A percentile compares a stretch with the other conserved stretches of the same genome.
phyloP scores from a whole-genome alignment of 768 basidiomycete species.

The Boletus reticulatus region DNA sequence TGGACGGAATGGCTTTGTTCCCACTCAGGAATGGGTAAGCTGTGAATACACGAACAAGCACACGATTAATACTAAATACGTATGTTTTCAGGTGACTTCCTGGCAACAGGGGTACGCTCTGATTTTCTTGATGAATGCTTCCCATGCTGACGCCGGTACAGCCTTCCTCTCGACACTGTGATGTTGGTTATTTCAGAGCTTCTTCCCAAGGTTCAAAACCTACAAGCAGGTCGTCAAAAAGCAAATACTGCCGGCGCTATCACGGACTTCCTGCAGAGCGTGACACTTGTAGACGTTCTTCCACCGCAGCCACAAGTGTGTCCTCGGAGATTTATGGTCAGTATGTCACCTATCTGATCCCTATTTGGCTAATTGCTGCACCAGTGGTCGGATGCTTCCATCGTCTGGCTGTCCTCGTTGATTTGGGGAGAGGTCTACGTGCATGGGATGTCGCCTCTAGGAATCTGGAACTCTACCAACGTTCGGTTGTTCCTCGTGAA shows the following conservation, averaged over 20 bases:
- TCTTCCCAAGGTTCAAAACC: constrained; percentile 77
- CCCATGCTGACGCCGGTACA: constrained; percentile 30
- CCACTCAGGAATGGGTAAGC: constrained; percentile 94
- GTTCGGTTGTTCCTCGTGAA: constrained; percentile 92
- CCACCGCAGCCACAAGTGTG: constrained; percentile 64
- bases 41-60: not conserved
- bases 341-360: constrained; percentile 23
- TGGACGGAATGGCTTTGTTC: constrained; percentile 89
- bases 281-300: constrained; percentile 68
- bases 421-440: constrained; percentile 97
- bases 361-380: not conserved
- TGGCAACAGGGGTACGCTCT: constrained; percentile 89
- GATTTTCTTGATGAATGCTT: not conserved
- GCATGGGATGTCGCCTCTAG: constrained; percentile 80
- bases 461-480: constrained; percentile 88
- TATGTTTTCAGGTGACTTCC: constrained; percentile 62
- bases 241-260: constrained; percentile 66
- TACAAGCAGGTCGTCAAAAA: constrained; percentile 66
- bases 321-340: constrained; percentile 74
- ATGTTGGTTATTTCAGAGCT: constrained; percentile 89
- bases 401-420: constrained; percentile 89
- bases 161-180: constrained; percentile 85
- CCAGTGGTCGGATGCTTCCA: constrained; percentile 90
- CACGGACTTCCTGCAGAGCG: constrained; percentile 70
- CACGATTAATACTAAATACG: constrained; percentile 1